These are phyloP conservation scores for Penicillium sp. DNA, from an alignment of 2,329 filamentous ascomycete genomes.

Conservation along the genomic window DNA sequence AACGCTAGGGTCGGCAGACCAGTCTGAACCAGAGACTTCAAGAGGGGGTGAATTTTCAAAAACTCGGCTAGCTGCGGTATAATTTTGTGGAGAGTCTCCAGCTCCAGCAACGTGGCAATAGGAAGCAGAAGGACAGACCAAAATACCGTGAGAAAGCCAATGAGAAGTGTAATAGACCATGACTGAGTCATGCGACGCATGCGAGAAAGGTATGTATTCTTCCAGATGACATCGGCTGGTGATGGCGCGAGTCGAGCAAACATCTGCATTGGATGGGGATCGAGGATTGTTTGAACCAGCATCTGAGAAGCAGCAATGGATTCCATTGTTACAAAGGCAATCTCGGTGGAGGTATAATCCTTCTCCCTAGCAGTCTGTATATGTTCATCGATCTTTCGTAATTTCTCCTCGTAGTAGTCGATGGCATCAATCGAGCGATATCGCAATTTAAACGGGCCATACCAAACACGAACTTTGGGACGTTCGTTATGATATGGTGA, in stretches of 20 bases:
- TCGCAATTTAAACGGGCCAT: slow-evolving; percentile 74
- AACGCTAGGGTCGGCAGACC: slow-evolving; percentile 84
- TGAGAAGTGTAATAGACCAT: slow-evolving; percentile 83
- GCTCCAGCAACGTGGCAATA: slow-evolving; percentile 77
- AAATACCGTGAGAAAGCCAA: slow-evolving; percentile 80
- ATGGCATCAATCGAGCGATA: slow-evolving; percentile 83
- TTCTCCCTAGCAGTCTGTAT: slow-evolving; percentile 73
- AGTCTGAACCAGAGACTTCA: slow-evolving; percentile 79
- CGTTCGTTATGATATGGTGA: slow-evolving; percentile 53
- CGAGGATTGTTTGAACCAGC: slow-evolving; percentile 92
- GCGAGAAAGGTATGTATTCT: slow-evolving; percentile 83
- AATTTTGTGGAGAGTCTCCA: slow-evolving; percentile 76
- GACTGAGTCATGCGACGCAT: slow-evolving; percentile 73
- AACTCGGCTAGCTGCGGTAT: slow-evolving; percentile 71
- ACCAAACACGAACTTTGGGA: slow-evolving; percentile 76
- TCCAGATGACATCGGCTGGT: slow-evolving; percentile 92
- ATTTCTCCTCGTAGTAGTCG: slow-evolving; percentile 88
- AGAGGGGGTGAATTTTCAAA: slow-evolving; percentile 69
- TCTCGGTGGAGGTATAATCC: slow-evolving; percentile 75
- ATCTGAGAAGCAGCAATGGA: slow-evolving; percentile 91
- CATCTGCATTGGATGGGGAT: slow-evolving; percentile 83
- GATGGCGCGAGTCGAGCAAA: slow-evolving; percentile 85
- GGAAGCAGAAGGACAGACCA: slow-evolving; percentile 84
- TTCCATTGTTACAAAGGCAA: slow-evolving; percentile 97
- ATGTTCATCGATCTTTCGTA: slow-evolving; percentile 76